Conservation (phyloP, 257 asterid genomes). For the Jacaranda copaia region DNA sequence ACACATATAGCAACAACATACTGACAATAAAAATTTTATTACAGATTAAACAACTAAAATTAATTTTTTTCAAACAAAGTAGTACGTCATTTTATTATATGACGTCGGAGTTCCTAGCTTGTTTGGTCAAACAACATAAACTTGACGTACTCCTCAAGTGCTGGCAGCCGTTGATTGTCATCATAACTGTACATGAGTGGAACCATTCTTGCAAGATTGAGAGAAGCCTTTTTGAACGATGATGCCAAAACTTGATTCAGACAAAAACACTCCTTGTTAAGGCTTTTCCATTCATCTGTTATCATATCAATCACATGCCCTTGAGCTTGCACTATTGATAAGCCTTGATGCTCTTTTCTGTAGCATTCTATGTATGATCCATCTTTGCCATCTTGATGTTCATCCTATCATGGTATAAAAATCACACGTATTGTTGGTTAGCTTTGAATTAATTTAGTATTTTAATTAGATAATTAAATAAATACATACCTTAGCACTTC, state of each 20-base stretch:
- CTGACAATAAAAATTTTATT: no score
- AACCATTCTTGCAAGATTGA: constrained; percentile 41
- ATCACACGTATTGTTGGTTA: background rate
- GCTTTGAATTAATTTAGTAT: no score
- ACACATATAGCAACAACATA: no score
- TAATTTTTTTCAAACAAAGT: no score
- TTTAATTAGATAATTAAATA: background rate
- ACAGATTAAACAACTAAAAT: no score
- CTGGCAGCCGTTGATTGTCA: constrained; percentile 27
- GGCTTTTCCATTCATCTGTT: constrained; percentile 30
- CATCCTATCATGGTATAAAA: constrained; percentile 19
- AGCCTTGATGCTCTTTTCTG: constrained; percentile 9
- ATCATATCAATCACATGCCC: constrained; percentile 13
- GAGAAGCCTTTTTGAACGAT: constrained; percentile 29
- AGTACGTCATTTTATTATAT: no score
- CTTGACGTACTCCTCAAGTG: constrained; percentile 30
- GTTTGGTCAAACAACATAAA: constrained; percentile 21
- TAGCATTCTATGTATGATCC: constrained; percentile 36
- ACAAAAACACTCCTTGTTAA: constrained; percentile 31
- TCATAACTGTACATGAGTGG: constrained; percentile 45
- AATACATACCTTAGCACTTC: constrained; percentile 38
- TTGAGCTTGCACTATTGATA: constrained; percentile 2
- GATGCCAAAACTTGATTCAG: constrained; percentile 4
- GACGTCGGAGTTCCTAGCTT: background rate
- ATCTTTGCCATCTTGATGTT: constrained; percentile 41